A percentile compares a stretch with the other conserved stretches of the same genome.
These are phyloP conservation scores for Camptophora hylomeconis DNA, from an alignment of 2,329 filamentous ascomycete genomes.

Conservation along the genomic window DNA sequence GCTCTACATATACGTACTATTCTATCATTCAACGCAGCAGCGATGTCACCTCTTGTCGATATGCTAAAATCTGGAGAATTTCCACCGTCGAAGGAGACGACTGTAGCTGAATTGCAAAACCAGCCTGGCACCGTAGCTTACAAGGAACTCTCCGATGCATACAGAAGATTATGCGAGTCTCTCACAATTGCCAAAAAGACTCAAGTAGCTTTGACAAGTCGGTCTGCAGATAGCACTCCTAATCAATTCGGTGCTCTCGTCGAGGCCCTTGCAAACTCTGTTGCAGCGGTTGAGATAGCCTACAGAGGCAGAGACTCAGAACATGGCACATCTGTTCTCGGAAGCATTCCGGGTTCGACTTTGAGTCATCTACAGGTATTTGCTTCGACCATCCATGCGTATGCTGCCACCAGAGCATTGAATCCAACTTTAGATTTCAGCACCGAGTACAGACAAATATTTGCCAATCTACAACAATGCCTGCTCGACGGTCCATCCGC, in stretches of 20 bases:
- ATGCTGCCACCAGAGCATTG: constrained; percentile 63
- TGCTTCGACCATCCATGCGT: constrained; percentile 77
- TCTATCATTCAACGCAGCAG: too few relatives aligned
- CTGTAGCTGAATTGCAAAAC: too few relatives aligned
- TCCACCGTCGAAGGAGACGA: too few relatives aligned
- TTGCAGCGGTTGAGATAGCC: constrained; percentile 80
- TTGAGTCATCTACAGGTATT: constrained; percentile 80
- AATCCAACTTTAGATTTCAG: constrained; percentile 43
- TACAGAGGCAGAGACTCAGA: constrained; percentile 72
- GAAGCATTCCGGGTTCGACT: constrained; percentile 70
- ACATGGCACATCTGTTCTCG: constrained; percentile 60
- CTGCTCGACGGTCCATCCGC: too few relatives aligned
- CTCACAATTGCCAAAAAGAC: constrained; percentile 7
- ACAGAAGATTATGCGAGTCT: constrained; percentile 17
- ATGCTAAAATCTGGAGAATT: too few relatives aligned
- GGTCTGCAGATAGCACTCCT: too few relatives aligned
- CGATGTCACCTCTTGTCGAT: too few relatives aligned
- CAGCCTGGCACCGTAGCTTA: too few relatives aligned
- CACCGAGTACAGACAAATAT: constrained; percentile 43
- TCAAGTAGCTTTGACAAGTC: too few relatives aligned
- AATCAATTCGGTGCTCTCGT: constrained; percentile 1
- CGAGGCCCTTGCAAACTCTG: constrained; percentile 41
- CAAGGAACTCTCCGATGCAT: constrained; percentile 19
- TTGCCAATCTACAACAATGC: too few relatives aligned
- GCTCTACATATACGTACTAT: too few relatives aligned